Evolutionary conservation across 805 yeast species (phyloP), one percentile per base, ranked within the genome.

Genomic region (Candida mattraensis): DNA sequence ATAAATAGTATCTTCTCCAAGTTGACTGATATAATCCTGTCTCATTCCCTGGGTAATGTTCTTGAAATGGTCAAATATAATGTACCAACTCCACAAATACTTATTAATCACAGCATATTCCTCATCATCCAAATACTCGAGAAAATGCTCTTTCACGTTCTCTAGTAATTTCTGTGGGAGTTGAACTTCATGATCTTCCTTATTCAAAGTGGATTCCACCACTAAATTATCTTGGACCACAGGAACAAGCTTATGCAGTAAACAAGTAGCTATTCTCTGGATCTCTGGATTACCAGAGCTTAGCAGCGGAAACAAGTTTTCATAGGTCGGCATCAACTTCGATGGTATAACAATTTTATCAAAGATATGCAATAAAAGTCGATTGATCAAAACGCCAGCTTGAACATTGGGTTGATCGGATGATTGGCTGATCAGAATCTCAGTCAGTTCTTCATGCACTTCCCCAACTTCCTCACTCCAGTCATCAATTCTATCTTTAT

Each of bases 11-110:
- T 67, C 72, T 18, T 67, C 69, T 18, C 73, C 75, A 37, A 87
- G 54, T 45, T 83, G 82, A 14, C 62, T 66, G 22, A 81, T 71
- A 48, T 83, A 84, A 27, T 69, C 65, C 29, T 74, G 70, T 38
- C 88, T 70, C 45, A 87, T 68, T 25, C 75, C 72, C 45, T 76
- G 78, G 1, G 93, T 76, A 5, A 83, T 72, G 39, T 78, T 76
- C 33, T 72, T 69, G 53, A 87, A 83, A 56, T 78, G 78, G 18
- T 62, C 64, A 44, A 84, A 68, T 0, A 84, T 57, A 35, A 86
- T 63, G 42, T 61, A 63, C 94, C 95, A 88, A 37, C 77, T 63
- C 80, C 85, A 81, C 21, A 83, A 47, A 51, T 74, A 83, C 14
- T 56, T 63, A 18, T 69, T 51, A 28, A 68, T 54, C 3, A 53